phyloP scores from a whole-genome alignment of 2,329 filamentous ascomycete species.

The Chrysoporthe cubensis region DNA sequence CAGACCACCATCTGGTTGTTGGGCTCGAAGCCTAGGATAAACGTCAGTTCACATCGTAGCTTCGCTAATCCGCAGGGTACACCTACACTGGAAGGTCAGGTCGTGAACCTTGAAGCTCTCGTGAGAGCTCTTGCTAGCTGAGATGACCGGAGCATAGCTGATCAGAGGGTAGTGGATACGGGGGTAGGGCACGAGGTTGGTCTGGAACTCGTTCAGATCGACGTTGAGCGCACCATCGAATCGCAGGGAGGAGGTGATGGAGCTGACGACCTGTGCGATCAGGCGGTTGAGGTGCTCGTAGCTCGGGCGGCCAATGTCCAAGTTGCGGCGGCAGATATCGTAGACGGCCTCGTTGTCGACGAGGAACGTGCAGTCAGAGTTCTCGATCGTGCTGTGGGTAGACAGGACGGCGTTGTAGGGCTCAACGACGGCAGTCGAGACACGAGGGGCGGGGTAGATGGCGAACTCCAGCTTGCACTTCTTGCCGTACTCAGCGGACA shows the following conservation, averaged over 20 bases:
- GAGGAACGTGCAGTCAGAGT: constrained; percentile 79
- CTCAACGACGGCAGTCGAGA: constrained; percentile 73
- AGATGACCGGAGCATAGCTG: constrained; percentile 73
- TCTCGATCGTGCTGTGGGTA: constrained; percentile 76
- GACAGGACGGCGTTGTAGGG: constrained; percentile 76
- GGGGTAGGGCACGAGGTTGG: constrained; percentile 74
- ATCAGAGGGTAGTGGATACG: constrained; percentile 76
- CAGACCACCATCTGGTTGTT: constrained; percentile 82
- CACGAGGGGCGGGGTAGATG: constrained; percentile 71
- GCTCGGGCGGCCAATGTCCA: constrained; percentile 70
- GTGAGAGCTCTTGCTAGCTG: constrained; percentile 76
- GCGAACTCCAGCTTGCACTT: constrained; percentile 78
- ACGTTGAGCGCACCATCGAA: constrained; percentile 76
- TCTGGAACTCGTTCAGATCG: constrained; percentile 79
- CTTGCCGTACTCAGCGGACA: constrained; percentile 75
- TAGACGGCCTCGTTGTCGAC: constrained; percentile 78
- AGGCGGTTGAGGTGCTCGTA: constrained; percentile 75
- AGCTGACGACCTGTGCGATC: constrained; percentile 75
- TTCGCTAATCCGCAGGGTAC: not conserved
- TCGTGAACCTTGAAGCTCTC: constrained; percentile 88
- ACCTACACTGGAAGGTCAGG: constrained; percentile 73
- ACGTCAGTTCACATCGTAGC: constrained; percentile 34
- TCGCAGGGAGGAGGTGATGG: constrained; percentile 72
- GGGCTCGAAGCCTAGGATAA: constrained; percentile 67
- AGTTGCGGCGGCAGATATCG: constrained; percentile 74